Conservation (phyloP, 805 yeast species). For the Metschnikowia peoriensis region DNA sequence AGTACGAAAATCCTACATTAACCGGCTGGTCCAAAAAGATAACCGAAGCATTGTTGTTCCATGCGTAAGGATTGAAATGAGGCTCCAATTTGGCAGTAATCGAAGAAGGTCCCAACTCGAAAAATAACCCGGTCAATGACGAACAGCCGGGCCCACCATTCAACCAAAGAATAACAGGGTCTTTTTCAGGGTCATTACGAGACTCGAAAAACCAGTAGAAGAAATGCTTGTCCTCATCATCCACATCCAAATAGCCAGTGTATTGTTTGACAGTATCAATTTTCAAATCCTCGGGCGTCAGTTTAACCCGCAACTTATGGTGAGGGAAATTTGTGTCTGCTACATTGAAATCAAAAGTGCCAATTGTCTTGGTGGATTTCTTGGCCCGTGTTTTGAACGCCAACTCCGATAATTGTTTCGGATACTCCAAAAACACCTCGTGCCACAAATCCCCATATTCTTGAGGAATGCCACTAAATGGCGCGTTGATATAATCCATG, state of each 20-base stretch:
- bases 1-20: conserved; percentile 89
- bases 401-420: conserved; percentile 50
- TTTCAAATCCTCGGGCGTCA: conserved; percentile 47
- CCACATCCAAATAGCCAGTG: conserved; percentile 82
- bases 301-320: conserved; percentile 22
- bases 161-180: conserved; percentile 87
- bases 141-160: conserved; percentile 98
- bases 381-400: conserved; percentile 51
- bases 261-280: conserved; percentile 80
- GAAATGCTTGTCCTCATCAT: conserved; percentile 81
- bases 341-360: conserved; percentile 39
- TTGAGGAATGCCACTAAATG: conserved; percentile 47
- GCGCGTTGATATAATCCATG: conserved; percentile 49
- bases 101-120: conserved; percentile 88
- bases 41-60: conserved; percentile 90
- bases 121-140: conserved; percentile 82
- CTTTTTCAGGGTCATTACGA: conserved; percentile 62
- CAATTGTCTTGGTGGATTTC: conserved; percentile 22
- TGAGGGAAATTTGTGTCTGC: conserved; percentile 39
- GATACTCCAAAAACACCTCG: conserved; percentile 61
- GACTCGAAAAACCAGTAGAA: conserved; percentile 95
- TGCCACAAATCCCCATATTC: conserved; percentile 57
- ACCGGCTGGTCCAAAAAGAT: conserved; percentile 94
- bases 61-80: conserved; percentile 75
- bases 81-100: conserved; percentile 67